Base-by-base conservation (phyloP, 2,329 filamentous ascomycete species). In the Colletotrichum somersetense region DNA sequence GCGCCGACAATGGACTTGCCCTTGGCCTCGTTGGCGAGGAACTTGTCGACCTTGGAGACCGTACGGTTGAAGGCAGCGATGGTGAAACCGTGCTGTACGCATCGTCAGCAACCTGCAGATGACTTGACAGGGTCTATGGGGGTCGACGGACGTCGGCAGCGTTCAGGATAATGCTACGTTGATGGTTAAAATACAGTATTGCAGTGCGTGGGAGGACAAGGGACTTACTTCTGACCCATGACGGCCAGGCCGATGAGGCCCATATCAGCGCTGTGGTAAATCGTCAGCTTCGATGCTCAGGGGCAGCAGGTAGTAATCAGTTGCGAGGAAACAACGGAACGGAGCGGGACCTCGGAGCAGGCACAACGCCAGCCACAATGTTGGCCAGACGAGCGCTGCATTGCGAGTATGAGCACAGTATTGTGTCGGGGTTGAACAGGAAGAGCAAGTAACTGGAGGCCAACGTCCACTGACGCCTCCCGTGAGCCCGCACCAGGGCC, bases 41-140 rank as follows among this genome's bases (percentile, higher is more conserved):
- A 97, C 79, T 89, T 89, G 88, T 98, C 95, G 85, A 99, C 96
- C 91, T 99, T 99, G 86, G 94, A 91, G 79, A 98, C 94, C 79
- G 96, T 99, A 85, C 96, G 93, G 92, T 99, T 99, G 91, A 93
- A 99, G 78, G 96, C 96, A 85, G 96, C 93, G 81, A 99, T 94
- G 83, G 94, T 98, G 91, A 97, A 98, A 81, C 95, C 93, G 80
- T 96, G 91, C 66, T 61, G 10, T 35, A 30, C 0, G 58, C 0
- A 42, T 46, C 26, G 55, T 72, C 30, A 72, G 69, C 59, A 53
- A 69, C 23, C 7, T 63, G 6, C 7, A 10, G 5, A 38, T 20
- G 35, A 35, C 6, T 1, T 20, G 10, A 1, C 23, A 68, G 10
- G n/a, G 35, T 20, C 2, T 26, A 18, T 30, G 11, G 14, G 50